phyloP scores from a whole-genome alignment of 495 filamentous ascomycete genomes.

The Penicillium paxilli region DNA sequence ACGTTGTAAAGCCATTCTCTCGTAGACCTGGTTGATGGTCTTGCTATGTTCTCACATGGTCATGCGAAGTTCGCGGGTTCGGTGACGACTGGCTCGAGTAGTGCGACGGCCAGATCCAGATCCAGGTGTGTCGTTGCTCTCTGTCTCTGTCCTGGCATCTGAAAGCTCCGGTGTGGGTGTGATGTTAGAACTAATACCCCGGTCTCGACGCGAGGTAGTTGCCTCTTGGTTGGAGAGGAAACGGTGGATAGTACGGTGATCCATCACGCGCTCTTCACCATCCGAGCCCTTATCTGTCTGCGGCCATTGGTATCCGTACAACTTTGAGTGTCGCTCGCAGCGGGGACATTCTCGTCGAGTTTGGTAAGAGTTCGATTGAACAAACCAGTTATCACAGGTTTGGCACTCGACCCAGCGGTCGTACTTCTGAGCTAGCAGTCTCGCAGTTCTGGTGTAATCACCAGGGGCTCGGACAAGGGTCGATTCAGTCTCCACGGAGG shows the following conservation, averaged over 20 bases:
- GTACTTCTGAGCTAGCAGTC: constrained; percentile 69
- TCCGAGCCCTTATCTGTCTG: constrained; percentile 87
- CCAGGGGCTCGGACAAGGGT: constrained; percentile 59
- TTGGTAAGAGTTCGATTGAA: constrained; percentile 83
- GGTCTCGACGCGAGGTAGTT: constrained; percentile 49
- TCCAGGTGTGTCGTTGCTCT: constrained; percentile 27
- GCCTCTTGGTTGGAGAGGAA: constrained; percentile 67
- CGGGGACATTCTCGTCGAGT: constrained; percentile 83
- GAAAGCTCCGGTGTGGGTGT: constrained; percentile 41
- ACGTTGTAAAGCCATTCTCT: not conserved
- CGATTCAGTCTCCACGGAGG: constrained; percentile 45
- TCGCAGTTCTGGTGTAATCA: constrained; percentile 74
- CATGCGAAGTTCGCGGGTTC: constrained; percentile 37
- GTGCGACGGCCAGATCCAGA: constrained; percentile 27
- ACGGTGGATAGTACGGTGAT: constrained; percentile 70
- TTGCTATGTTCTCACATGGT: constrained; percentile 34
- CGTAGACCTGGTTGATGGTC: not conserved
- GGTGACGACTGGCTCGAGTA: constrained; percentile 38
- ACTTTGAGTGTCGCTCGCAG: constrained; percentile 92
- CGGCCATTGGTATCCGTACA: constrained; percentile 95
- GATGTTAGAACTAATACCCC: constrained; percentile 39
- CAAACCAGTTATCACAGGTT: constrained; percentile 76
- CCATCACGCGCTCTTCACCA: constrained; percentile 72
- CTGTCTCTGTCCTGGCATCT: constrained; percentile 40
- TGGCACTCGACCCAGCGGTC: constrained; percentile 85